Evolutionary conservation across 2,329 filamentous ascomycete genomes (phyloP).

Genomic region (Pseudogymnoascus sp.): DNA sequence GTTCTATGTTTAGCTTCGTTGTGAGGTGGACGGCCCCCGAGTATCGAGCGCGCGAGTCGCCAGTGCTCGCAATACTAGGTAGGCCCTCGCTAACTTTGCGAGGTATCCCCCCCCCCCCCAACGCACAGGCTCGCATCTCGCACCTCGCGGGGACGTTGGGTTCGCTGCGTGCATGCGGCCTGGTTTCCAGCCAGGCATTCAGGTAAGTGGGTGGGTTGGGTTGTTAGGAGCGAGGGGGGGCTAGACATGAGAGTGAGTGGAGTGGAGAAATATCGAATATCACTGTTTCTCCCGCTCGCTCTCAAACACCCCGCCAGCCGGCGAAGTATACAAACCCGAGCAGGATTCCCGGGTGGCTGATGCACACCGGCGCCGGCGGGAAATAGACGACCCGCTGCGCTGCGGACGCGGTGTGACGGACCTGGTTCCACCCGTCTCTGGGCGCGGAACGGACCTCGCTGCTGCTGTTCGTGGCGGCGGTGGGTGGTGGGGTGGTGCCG

Average conservation of each 20-base stretch:
- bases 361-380: neutral
- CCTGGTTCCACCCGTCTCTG: neutral
- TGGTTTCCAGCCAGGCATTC: neutral
- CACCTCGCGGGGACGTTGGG: neutral
- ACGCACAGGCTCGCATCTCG: neutral
- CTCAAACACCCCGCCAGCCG: neutral
- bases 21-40: no score
- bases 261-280: neutral
- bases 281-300: neutral
- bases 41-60: no score
- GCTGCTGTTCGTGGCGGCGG: neutral
- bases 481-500: neutral
- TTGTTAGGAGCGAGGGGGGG: no score
- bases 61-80: no score
- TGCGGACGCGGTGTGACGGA: neutral
- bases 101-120: neutral
- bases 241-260: neutral
- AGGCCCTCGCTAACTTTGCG: no score
- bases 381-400: neutral
- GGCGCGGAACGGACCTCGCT: neutral
- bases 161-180: neutral
- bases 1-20: neutral
- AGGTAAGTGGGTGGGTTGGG: no score
- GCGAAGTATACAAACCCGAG: neutral
- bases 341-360: conserved; percentile 2